phyloP scores from a whole-genome alignment of 257 asterid genomes.

The Ocimum tenuiflorum region DNA sequence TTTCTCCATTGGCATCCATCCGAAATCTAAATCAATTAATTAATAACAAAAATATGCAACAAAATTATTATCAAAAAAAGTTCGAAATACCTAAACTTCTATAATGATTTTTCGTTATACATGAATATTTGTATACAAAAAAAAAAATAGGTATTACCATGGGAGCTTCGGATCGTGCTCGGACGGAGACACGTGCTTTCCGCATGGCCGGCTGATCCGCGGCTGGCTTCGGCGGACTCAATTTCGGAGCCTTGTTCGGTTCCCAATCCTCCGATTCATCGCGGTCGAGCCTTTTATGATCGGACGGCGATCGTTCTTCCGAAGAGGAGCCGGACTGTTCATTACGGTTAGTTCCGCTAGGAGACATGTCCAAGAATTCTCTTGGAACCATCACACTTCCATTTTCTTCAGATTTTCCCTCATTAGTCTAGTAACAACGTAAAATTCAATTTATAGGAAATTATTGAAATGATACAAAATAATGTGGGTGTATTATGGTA shows the following conservation, averaged over 20 bases:
- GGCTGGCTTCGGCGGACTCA: constrained; percentile 28
- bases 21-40: constrained; percentile 42
- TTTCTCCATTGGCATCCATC: constrained; percentile 99
- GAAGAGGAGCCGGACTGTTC: constrained; percentile 50
- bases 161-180: constrained; percentile 96
- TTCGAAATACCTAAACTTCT: too few species aligned
- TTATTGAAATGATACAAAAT: too few species aligned
- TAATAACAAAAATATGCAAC: not conserved
- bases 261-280: constrained; percentile 69
- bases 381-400: constrained; percentile 31
- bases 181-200: constrained; percentile 90
- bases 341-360: constrained; percentile 12
- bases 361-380: constrained; percentile 60
- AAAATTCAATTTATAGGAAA: too few species aligned
- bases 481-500: too few species aligned
- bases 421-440: constrained; percentile 10
- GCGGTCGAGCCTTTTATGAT: constrained; percentile 37
- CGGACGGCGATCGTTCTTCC: constrained; percentile 67
- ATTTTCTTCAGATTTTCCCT: constrained; percentile 24
- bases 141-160: constrained; percentile 31
- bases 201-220: constrained; percentile 57
- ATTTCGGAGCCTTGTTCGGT: constrained; percentile 39
- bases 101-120: too few species aligned
- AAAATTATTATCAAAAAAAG: not conserved
- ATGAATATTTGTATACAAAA: too few species aligned